Percentiles rank a stretch among this genome's conserved stretches.
Conservation (phyloP, 2,329 filamentous ascomycete genomes). For the Lasiodiplodia hormozganensis region DNA sequence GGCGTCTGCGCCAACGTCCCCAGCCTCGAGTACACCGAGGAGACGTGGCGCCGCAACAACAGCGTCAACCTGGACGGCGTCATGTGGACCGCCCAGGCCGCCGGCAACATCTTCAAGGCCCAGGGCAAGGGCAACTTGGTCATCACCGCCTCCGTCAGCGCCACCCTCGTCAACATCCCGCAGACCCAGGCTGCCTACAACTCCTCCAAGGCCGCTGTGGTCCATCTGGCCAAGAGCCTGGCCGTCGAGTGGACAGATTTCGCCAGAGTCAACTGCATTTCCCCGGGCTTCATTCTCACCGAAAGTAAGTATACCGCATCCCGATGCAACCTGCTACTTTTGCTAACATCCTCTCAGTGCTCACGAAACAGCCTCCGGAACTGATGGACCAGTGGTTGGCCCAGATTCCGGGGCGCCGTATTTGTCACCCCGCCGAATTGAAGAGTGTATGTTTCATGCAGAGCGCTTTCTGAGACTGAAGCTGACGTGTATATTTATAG, state of each 20-base stretch:
- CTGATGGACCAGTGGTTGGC: conserved; percentile 19
- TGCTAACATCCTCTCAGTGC: background rate
- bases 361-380: conserved; percentile 14
- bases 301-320: conserved; percentile 1
- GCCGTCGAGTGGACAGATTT: conserved; percentile 38
- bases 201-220: conserved; percentile 34
- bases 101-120: conserved; percentile 45
- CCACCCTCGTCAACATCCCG: conserved; percentile 48
- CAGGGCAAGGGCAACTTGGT: conserved; percentile 45
- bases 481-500: background rate
- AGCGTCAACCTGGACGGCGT: conserved; percentile 41
- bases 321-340: background rate
- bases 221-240: conserved; percentile 35
- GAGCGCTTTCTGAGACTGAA: background rate
- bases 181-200: conserved; percentile 46
- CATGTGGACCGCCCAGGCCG: conserved; percentile 49
- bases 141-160: conserved; percentile 48
- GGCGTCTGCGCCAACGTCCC: conserved; percentile 23
- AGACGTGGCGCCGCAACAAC: conserved; percentile 14
- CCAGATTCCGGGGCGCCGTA: conserved; percentile 18
- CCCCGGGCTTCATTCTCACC: conserved; percentile 22
- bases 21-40: conserved; percentile 18
- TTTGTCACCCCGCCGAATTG: conserved; percentile 12
- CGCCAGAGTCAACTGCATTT: conserved; percentile 26
- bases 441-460: background rate